These are phyloP conservation scores for Starmera stellimalicola DNA, from an alignment of 1,139 yeast species.

Conservation along the genomic window DNA sequence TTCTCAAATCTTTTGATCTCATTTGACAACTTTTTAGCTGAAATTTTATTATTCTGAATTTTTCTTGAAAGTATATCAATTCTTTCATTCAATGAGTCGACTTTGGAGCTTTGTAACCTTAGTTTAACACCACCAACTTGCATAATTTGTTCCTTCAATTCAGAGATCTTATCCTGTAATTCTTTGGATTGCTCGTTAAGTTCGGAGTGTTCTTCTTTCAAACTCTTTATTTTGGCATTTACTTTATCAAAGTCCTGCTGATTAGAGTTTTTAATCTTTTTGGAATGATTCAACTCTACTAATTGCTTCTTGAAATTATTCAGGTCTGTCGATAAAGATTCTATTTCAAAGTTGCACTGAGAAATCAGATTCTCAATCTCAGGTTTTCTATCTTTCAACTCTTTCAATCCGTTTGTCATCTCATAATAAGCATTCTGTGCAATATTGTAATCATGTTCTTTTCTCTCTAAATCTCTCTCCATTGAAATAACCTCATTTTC, in stretches of 20 bases:
- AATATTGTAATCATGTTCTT: constrained; percentile 46
- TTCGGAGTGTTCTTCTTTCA: constrained; percentile 31
- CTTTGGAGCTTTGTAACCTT: constrained; percentile 72
- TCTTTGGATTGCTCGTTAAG: constrained; percentile 49
- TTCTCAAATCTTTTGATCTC: constrained; percentile 50
- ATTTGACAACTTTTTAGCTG: constrained; percentile 56
- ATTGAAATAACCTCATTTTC: constrained; percentile 51
- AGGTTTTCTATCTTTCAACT: constrained; percentile 57
- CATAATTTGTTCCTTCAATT: constrained; percentile 69
- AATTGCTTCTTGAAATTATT: constrained; percentile 19
- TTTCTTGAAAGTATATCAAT: constrained; percentile 54
- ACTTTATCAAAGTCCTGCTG: constrained; percentile 32
- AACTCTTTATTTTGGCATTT: constrained; percentile 25
- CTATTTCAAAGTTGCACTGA: constrained; percentile 55
- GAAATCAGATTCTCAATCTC: constrained; percentile 58
- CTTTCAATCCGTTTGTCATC: constrained; percentile 51
- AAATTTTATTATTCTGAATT: constrained; percentile 50
- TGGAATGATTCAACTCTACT: constrained; percentile 19
- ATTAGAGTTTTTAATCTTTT: constrained; percentile 13
- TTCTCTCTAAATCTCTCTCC: constrained; percentile 41
- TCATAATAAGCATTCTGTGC: constrained; percentile 46
- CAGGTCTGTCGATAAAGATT: constrained; percentile 35
- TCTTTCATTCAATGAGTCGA: constrained; percentile 64
- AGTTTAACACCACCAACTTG: constrained; percentile 87
- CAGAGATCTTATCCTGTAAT: constrained; percentile 48